Percentiles rank a stretch among this genome's conserved stretches.
Conservation (phyloP, 169 alveolate species). For the Eimeria sp. region DNA sequence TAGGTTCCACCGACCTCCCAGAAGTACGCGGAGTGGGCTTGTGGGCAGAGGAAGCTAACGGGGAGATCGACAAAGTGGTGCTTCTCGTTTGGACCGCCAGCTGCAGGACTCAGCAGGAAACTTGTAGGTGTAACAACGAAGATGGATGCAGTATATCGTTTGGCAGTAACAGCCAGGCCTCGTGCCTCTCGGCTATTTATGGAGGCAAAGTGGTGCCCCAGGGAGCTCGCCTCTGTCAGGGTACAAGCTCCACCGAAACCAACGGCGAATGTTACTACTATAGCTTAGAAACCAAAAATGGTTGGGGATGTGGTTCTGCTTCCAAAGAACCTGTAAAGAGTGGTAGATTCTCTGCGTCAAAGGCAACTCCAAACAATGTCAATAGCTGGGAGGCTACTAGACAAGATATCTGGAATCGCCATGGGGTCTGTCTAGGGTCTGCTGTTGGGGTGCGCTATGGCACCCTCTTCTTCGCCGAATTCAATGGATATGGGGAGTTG, state of each 20-base stretch:
- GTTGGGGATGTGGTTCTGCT: slow-evolving; percentile 66
- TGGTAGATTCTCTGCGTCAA: not conserved
- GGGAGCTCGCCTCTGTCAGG: slow-evolving; percentile 65
- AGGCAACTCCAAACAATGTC: not conserved
- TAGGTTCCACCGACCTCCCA: slow-evolving; percentile 55
- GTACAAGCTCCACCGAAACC: not conserved
- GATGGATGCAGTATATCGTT: slow-evolving; percentile 31
- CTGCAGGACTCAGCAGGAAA: slow-evolving; percentile 20
- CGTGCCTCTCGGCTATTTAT: slow-evolving; percentile 35
- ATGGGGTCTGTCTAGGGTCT: slow-evolving; percentile 50
- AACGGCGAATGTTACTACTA: slow-evolving; percentile 44
- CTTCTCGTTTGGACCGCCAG: slow-evolving; percentile 45
- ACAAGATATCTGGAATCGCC: slow-evolving; percentile 45
- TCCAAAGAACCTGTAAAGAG: not conserved
- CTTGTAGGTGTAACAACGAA: slow-evolving; percentile 39
- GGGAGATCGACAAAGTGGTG: slow-evolving; percentile 22
- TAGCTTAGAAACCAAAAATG: not conserved
- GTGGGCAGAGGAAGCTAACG: slow-evolving; percentile 52
- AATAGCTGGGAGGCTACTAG: slow-evolving; percentile 33
- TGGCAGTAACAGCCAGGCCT: not conserved
- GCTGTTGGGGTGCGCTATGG: slow-evolving; percentile 54
- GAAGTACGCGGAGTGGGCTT: slow-evolving; percentile 37
- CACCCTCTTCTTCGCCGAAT: slow-evolving; percentile 16
- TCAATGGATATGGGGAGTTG: slow-evolving; percentile 15
- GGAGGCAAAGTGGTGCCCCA: slow-evolving; percentile 30